phyloP scores from a whole-genome alignment of 345 rosid species.

The Brassica nigra region DNA sequence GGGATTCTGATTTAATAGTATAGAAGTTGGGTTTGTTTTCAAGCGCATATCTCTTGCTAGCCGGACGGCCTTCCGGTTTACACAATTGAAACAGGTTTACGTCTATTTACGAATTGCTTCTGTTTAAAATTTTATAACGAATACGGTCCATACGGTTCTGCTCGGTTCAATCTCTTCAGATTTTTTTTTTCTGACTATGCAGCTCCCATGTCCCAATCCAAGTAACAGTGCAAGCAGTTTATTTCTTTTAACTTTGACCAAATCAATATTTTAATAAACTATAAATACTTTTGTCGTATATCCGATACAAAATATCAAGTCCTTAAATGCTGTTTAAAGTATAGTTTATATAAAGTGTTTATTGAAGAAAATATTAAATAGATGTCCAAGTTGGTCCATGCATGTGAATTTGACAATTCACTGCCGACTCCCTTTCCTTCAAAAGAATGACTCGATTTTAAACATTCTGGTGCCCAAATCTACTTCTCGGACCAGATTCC shows the following conservation, averaged over 20 bases:
- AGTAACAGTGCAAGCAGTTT: not conserved
- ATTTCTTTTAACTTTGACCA: not conserved
- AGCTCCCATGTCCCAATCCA: constrained; percentile 3
- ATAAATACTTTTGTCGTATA: too few species aligned
- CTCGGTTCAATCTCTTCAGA: not conserved
- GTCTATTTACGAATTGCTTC: not conserved
- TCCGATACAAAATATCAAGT: not conserved
- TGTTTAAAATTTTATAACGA: not conserved
- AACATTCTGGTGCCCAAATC: constrained; percentile 7
- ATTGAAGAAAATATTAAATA: not conserved
- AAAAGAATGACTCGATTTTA: not conserved
- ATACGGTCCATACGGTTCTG: not conserved
- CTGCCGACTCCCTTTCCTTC: constrained; percentile 15
- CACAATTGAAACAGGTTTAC: not conserved
- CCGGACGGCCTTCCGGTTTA: not conserved
- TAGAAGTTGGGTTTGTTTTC: not conserved
- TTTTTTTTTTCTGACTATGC: too few species aligned
- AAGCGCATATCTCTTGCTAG: not conserved
- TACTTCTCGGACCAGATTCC: constrained; percentile 26
- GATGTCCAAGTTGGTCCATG: constrained; percentile 15
- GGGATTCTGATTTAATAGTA: too few species aligned
- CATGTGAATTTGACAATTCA: constrained; percentile 15
- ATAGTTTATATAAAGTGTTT: not conserved
- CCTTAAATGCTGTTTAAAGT: not conserved
- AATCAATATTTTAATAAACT: not conserved